phyloP scores from a whole-genome alignment of 805 yeast genomes.

The Saccharomyces cerevisiae region DNA sequence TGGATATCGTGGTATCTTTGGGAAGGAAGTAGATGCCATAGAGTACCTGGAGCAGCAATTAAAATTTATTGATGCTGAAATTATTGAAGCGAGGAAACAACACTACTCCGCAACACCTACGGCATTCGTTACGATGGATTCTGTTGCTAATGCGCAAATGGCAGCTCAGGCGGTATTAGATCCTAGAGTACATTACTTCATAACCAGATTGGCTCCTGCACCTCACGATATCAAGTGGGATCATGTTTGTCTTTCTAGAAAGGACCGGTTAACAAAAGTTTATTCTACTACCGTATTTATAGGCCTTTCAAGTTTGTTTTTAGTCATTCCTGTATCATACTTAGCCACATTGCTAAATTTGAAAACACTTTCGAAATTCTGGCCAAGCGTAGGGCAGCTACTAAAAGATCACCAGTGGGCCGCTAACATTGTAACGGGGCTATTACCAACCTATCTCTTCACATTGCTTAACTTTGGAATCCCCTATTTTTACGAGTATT shows the following conservation, averaged over 20 bases:
- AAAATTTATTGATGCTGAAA: slow-evolving; percentile 62
- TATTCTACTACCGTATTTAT: slow-evolving; percentile 34
- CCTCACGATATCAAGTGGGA: slow-evolving; percentile 95
- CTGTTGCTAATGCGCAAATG: slow-evolving; percentile 93
- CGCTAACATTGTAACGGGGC: slow-evolving; percentile 71
- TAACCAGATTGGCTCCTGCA: slow-evolving; percentile 85
- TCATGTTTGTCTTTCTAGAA: slow-evolving; percentile 71
- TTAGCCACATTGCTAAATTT: slow-evolving; percentile 74
- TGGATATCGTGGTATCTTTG: slow-evolving; percentile 57
- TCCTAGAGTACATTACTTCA: slow-evolving; percentile 76
- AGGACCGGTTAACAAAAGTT: slow-evolving; percentile 54
- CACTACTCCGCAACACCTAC: slow-evolving; percentile 80
- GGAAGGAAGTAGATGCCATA: slow-evolving; percentile 72
- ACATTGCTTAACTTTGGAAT: slow-evolving; percentile 73
- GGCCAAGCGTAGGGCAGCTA: slow-evolving; percentile 73
- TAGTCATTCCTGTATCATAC: slow-evolving; percentile 77
- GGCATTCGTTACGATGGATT: slow-evolving; percentile 90
- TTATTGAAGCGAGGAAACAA: slow-evolving; percentile 51
- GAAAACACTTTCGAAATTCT: slow-evolving; percentile 66
- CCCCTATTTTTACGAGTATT: slow-evolving; percentile 80
- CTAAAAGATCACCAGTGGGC: slow-evolving; percentile 62
- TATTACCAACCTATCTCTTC: slow-evolving; percentile 85
- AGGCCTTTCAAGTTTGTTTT: slow-evolving; percentile 51
- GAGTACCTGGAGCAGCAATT: slow-evolving; percentile 64
- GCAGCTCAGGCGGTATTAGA: slow-evolving; percentile 92